Evolutionary conservation across 139 green algal genomes (phyloP).

Genomic region (Chlamydomonas urium): DNA sequence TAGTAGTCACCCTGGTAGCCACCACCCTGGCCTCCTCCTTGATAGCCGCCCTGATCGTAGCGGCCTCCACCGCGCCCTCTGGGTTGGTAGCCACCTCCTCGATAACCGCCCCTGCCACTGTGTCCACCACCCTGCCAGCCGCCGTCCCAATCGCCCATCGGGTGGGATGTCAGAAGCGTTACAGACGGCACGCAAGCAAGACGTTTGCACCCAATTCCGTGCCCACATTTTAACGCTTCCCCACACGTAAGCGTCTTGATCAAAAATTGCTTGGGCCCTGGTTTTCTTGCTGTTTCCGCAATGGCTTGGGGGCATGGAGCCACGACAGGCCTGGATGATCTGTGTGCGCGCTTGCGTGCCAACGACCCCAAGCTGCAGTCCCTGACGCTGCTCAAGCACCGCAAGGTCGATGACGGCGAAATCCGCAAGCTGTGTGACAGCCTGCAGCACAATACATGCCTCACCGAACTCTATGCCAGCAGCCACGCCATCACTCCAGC

Average conservation of each 20-base stretch:
- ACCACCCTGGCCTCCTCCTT: conserved; percentile 12
- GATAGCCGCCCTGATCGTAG: conserved; percentile 1
- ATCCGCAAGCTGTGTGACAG: conserved; percentile 14
- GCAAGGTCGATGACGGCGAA: conserved; percentile 21
- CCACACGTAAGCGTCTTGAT: no score
- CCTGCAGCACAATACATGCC: conserved; percentile 24
- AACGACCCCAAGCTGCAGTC: conserved; percentile 33
- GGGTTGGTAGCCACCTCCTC: neutral
- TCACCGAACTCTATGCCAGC: conserved; percentile 34
- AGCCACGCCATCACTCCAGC: conserved; percentile 25
- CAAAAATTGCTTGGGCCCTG: no score
- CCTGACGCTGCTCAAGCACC: conserved; percentile 29
- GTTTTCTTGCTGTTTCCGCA: neutral
- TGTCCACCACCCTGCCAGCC: no score
- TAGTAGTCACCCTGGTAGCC: conserved; percentile 1
- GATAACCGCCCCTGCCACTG: neutral
- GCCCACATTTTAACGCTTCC: no score
- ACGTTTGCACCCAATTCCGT: no score
- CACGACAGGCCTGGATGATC: conserved; percentile 20
- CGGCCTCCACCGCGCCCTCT: no score
- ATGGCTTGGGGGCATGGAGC: conserved; percentile 38
- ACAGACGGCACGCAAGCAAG: no score
- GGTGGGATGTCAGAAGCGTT: no score
- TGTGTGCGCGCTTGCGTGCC: conserved; percentile 12
- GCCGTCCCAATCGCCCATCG: no score